Percentiles rank a stretch among this genome's conserved stretches.
Conservation (phyloP, 495 filamentous ascomycete species). For the Aspergillus funiculosus region DNA sequence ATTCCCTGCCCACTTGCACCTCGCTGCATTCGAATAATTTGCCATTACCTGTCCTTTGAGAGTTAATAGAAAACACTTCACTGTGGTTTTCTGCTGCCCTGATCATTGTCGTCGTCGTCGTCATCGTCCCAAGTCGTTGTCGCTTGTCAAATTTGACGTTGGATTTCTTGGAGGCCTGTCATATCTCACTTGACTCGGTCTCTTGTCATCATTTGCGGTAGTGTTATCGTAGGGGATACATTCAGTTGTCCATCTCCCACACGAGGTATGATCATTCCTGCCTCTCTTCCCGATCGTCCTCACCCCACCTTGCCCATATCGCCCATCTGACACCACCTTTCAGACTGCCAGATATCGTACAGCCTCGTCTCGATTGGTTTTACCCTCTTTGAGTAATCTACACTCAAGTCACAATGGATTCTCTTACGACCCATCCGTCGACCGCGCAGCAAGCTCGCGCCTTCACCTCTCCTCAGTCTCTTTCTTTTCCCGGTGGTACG, state of each 20-base stretch:
- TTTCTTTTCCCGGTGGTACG: slow-evolving; percentile 83
- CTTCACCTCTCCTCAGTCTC: slow-evolving; percentile 80
- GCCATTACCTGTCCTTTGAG: slow-evolving; percentile 9
- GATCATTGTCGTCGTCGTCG: slow-evolving; percentile 11
- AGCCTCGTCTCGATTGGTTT: slow-evolving; percentile 21
- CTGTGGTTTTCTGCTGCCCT: slow-evolving; percentile 37
- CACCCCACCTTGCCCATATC: not conserved
- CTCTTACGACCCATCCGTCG: slow-evolving; percentile 81
- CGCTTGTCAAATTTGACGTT: slow-evolving; percentile 15
- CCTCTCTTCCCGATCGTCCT: not conserved
- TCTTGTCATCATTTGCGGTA: slow-evolving; percentile 17
- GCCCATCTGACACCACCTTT: too few relatives aligned
- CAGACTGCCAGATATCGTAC: slow-evolving; percentile 19
- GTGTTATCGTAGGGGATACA: slow-evolving; percentile 75
- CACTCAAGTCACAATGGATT: slow-evolving; percentile 60
- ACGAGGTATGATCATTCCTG: slow-evolving; percentile 44
- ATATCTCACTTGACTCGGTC: slow-evolving; percentile 9
- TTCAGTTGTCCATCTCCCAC: slow-evolving; percentile 97
- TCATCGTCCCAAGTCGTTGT: too few relatives aligned
- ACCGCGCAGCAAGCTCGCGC: slow-evolving; percentile 85
- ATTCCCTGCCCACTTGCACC: slow-evolving; percentile 16
- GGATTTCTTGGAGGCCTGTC: slow-evolving; percentile 12
- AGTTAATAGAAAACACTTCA: slow-evolving; percentile 39
- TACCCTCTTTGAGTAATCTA: slow-evolving; percentile 21
- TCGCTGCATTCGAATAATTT: slow-evolving; percentile 16